Percentiles rank a stretch among this genome's conserved stretches.
Conservation (phyloP, 495 filamentous ascomycete species). For the Trichoderma virens region DNA sequence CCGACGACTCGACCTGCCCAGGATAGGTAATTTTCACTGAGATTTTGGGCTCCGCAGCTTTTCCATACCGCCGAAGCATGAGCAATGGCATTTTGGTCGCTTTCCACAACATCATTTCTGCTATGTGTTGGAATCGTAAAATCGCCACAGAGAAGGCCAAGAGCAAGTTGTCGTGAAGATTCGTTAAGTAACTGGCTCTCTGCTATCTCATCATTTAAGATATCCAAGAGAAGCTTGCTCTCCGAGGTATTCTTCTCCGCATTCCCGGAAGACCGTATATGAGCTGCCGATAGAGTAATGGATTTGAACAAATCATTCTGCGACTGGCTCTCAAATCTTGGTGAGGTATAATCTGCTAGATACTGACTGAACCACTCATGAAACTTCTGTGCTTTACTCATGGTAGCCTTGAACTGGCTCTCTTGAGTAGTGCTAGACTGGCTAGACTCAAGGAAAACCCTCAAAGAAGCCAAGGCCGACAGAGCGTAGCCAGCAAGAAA, state of each 20-base stretch:
- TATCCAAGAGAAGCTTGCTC: slow-evolving; percentile 61
- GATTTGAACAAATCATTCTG: slow-evolving; percentile 50
- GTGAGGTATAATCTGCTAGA: slow-evolving; percentile 47
- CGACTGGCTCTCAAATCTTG: slow-evolving; percentile 35
- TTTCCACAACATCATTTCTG: slow-evolving; percentile 52
- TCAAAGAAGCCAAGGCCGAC: slow-evolving; percentile 65
- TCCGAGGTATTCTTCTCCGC: slow-evolving; percentile 55
- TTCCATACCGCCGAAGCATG: slow-evolving; percentile 64
- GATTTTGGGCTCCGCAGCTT: slow-evolving; percentile 53
- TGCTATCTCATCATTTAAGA: slow-evolving; percentile 63
- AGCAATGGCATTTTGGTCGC: slow-evolving; percentile 49
- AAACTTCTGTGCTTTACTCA: slow-evolving; percentile 59
- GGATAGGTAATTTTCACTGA: slow-evolving; percentile 61
- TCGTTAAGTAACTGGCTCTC: slow-evolving; percentile 56
- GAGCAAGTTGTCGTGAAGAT: slow-evolving; percentile 58
- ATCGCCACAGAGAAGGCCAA: slow-evolving; percentile 64
- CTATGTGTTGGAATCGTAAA: slow-evolving; percentile 53
- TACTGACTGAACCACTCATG: slow-evolving; percentile 62
- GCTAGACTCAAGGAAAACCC: slow-evolving; percentile 58
- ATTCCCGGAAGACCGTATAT: slow-evolving; percentile 50
- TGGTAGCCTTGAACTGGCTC: slow-evolving; percentile 61
- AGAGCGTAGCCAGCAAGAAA: slow-evolving; percentile 75
- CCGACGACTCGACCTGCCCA: slow-evolving; percentile 85
- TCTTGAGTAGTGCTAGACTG: slow-evolving; percentile 68
- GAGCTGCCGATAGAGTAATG: slow-evolving; percentile 55